These are phyloP conservation scores for Dysphania ambrosioides DNA, from an alignment of 148 eudicot genomes.

Conservation along the genomic window DNA sequence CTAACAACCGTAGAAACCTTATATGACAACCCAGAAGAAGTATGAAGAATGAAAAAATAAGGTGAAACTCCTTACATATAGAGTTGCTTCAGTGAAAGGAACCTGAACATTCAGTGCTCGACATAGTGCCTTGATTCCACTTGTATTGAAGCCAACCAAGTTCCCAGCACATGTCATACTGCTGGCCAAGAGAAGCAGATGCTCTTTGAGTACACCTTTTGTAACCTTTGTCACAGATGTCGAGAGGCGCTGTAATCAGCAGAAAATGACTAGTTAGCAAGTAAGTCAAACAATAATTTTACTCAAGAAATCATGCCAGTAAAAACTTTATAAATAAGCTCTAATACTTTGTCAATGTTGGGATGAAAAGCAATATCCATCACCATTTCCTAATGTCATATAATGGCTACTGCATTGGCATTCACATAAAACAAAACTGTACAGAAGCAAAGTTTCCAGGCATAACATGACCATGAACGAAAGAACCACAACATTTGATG, in stretches of 20 bases:
- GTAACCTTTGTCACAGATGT: constrained; percentile 89
- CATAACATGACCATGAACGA: background rate
- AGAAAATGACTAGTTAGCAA: background rate
- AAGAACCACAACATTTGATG: background rate
- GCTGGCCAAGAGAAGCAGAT: constrained; percentile 78
- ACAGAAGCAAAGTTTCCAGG: background rate
- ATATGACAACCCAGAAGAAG: background rate
- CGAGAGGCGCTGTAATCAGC: constrained; percentile 71
- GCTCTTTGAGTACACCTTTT: constrained; percentile 90
- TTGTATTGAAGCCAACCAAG: constrained; percentile 72
- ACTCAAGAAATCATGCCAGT: background rate
- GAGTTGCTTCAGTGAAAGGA: constrained; percentile 89
- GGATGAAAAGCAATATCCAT: background rate
- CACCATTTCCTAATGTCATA: background rate
- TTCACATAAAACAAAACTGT: too few species aligned
- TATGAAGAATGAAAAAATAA: background rate
- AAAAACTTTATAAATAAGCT: background rate
- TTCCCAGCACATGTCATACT: constrained; percentile 94
- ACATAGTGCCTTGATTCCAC: constrained; percentile 78
- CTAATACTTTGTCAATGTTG: background rate
- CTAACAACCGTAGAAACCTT: background rate
- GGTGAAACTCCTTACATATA: constrained; percentile 57
- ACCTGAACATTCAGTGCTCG: constrained; percentile 68
- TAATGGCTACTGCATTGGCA: background rate
- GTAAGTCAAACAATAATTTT: background rate